A percentile compares a stretch with the other conserved stretches of the same genome.
phyloP scores from a whole-genome alignment of 345 rosid species.

The Luvunga scandens region DNA sequence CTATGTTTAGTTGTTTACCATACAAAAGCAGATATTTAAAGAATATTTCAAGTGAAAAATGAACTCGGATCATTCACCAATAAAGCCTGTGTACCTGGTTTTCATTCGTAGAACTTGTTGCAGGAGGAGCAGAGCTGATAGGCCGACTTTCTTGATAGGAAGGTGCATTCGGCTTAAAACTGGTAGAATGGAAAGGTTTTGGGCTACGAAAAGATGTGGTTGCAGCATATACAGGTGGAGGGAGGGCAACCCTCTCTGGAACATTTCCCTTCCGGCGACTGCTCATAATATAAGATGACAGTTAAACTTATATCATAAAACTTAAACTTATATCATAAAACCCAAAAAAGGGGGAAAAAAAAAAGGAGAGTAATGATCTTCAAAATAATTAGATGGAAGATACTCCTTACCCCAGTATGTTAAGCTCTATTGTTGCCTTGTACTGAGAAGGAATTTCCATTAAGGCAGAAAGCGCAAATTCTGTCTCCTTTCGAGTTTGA shows the following conservation, averaged over 20 bases:
- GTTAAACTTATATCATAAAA: constrained; percentile 6
- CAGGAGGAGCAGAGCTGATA: constrained; percentile 46
- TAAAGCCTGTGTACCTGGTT: constrained; percentile 44
- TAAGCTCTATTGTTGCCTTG: constrained; percentile 85
- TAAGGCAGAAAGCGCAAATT: constrained; percentile 86
- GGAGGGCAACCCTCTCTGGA: constrained; percentile 66
- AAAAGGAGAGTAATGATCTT: not conserved
- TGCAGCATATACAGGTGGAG: constrained; percentile 61
- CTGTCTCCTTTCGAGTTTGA: constrained; percentile 68
- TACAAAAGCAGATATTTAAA: not conserved
- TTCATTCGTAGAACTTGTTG: constrained; percentile 49
- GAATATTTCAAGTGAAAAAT: not conserved
- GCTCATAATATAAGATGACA: constrained; percentile 23
- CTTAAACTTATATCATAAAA: constrained; percentile 6
- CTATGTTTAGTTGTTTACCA: not conserved
- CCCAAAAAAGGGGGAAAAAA: rapidly evolving
- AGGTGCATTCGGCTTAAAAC: constrained; percentile 59
- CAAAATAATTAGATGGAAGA: not conserved
- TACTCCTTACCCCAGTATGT: constrained; percentile 64
- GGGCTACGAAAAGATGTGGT: constrained; percentile 34
- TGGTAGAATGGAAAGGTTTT: constrained; percentile 37
- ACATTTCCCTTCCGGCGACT: constrained; percentile 49
- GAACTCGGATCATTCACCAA: not conserved
- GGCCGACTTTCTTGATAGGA: constrained; percentile 38
- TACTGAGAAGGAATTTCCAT: constrained; percentile 97